Evolutionary conservation across 1,284 basidiomycete genomes (phyloP), one percentile per base, ranked within the genome.

Genomic region (Trichosporon ovoides): DNA sequence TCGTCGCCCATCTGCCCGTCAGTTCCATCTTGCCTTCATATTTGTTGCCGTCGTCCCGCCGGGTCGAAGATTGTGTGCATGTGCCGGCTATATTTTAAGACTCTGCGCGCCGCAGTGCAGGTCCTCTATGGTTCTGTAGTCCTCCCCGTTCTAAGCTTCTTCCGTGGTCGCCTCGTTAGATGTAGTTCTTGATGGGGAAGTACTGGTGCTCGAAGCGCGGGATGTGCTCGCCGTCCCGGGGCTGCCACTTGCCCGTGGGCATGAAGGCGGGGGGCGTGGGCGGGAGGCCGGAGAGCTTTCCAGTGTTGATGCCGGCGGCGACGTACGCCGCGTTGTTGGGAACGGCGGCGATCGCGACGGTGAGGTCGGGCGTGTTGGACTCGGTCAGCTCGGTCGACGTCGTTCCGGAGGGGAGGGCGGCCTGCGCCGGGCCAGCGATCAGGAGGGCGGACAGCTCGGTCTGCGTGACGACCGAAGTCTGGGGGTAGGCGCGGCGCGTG

Each of bases 401-500:
- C 16, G 58, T 46, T 33, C 59, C 54, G 18, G 55, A 38, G 53
- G 57, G 16, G 92, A 83, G 38, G 90, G 83, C 62, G 90, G 80
- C 46, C 82, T 81, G 52, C 87, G 81, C 81, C 13, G 90, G 87
- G 53, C 89, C 87, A 55, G 93, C 86, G 61, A 96, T 84, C 40
- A 97, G 83, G 61, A 97, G 80, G 22, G 84, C 81, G 7, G 92
- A 88, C 38, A 93, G 81, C 73, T 90, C 87, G 18, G 81, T 75
- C 80, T 93, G 89, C 18, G 87, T 91, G 65, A 91, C 83, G 31
- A 88, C 85, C 12, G 87, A 91, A 40, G 92, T 85, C 69, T 87
- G 87, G 33, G 93, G 92, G 78, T 93, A 96, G 56, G 86, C 85
- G 60, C 93, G 85, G 60, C 94, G 86, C 53, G 93, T 88, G 79